Base-by-base conservation (phyloP, 1,139 yeast species). In the Yamadazyma epiphylla region DNA sequence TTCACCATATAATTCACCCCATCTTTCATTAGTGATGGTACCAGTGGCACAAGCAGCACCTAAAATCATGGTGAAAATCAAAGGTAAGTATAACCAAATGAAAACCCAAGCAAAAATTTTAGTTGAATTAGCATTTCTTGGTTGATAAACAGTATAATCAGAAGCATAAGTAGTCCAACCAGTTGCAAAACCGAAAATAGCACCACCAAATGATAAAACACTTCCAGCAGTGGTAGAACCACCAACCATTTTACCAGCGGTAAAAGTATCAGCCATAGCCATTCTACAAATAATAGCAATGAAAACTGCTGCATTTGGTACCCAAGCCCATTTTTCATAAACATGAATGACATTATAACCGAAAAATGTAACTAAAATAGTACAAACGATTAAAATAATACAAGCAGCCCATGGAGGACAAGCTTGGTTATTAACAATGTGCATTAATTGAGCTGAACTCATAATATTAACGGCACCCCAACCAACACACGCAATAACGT, bases 131-230 rank as follows among this genome's bases (percentile, higher is more conserved):
- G 80, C 77, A 50, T 76, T 68, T 51, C 75, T 67, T 37, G 69
- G 74, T 74, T 85, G 88, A 64, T 87, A 89, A 31, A 83, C 89
- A 32, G 95, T 86, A 61, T 88, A 89, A 62, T 88, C 96, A 25
- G 95, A 78, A 27, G 96, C 94, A 50, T 82, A 86, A 15, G 96
- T 82, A 35, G 94, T 77, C 96, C 96, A 88, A 41, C 96, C 96
- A 34, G 95, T 77, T 30, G 96, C 95, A 50, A 83, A 89, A 41
- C 96, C 96, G 49, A 74, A 89, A 41, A 85, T 60, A 29, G 95
- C 65, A 53, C 88, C 81, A 53, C 96, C 96, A 48, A 84, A 87
- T 23, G 94, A 79, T 35, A 89, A 68, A 19, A 87, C 91, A 47
- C 60, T 52, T 45, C 89, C 96, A 26, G 94, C 94, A 32, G 80